phyloP scores from a whole-genome alignment of 495 filamentous ascomycete species.

The Baudoinia panamericana region DNA sequence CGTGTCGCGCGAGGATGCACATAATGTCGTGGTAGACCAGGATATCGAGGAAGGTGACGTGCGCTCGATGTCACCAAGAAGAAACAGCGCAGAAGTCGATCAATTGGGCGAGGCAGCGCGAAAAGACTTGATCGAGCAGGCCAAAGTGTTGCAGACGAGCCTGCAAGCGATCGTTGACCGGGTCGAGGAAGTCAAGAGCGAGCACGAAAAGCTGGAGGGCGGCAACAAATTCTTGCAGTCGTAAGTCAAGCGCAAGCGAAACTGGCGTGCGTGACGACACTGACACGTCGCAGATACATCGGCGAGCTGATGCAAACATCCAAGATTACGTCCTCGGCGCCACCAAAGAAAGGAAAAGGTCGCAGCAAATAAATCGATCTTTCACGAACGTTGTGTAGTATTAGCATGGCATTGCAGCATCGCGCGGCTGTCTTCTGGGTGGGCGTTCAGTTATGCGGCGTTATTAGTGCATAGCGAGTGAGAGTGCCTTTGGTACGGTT shows the following conservation, averaged over 20 bases:
- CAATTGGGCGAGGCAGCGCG: constrained; percentile 69
- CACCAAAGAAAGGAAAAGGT: constrained; percentile 33
- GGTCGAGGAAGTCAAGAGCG: constrained; percentile 84
- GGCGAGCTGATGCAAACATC: constrained; percentile 70
- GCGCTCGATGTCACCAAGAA: constrained; percentile 83
- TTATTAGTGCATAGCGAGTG: no score
- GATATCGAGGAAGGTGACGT: constrained; percentile 63
- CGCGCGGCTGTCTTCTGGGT: not conserved
- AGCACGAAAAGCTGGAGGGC: constrained; percentile 86
- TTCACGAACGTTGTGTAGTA: not conserved
- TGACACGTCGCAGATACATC: constrained; percentile 37
- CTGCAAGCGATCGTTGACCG: constrained; percentile 78
- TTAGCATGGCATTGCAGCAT: not conserved
- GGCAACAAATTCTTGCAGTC: constrained; percentile 86
- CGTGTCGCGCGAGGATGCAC: constrained; percentile 14
- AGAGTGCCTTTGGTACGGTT: no score
- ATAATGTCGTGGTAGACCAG: not conserved
- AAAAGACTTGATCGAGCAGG: constrained; percentile 57
- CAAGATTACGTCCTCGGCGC: constrained; percentile 54
- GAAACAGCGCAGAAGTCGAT: constrained; percentile 80
- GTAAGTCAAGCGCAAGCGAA: no score
- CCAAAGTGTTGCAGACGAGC: constrained; percentile 72
- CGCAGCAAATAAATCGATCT: constrained; percentile 18
- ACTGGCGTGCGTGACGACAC: constrained; percentile 2
- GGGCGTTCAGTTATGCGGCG: no score